Percentiles rank a stretch among this genome's conserved stretches.
These are phyloP conservation scores for Bipolaris gigantea DNA, from an alignment of 2,329 filamentous ascomycete species.

Conservation along the genomic window DNA sequence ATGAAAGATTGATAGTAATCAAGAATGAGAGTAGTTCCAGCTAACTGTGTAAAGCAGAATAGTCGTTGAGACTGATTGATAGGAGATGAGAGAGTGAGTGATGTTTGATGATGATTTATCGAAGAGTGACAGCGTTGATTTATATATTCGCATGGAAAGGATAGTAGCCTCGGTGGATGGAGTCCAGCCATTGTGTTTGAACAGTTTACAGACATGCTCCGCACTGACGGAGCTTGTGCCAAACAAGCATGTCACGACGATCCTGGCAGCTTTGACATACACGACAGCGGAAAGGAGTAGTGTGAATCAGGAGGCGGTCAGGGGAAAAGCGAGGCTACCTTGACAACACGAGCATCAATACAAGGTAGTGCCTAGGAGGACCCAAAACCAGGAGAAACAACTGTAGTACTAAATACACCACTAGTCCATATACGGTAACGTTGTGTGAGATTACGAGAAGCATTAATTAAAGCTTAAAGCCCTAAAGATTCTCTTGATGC, in stretches of 20 bases:
- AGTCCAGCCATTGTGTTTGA: not conserved
- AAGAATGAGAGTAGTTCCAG: not conserved
- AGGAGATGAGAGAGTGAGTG: not conserved
- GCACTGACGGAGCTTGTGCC: not conserved
- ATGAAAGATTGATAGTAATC: not conserved
- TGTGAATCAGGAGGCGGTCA: not conserved
- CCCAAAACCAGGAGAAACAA: not conserved
- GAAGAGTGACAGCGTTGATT: not conserved
- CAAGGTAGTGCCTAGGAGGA: not conserved
- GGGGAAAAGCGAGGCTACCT: not conserved
- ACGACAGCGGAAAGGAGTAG: not conserved
- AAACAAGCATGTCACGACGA: not conserved
- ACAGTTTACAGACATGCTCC: not conserved
- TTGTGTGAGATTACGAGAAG: not conserved
- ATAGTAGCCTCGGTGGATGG: not conserved
- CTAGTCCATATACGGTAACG: not conserved
- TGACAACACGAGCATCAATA: not conserved
- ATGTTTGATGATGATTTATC: not conserved
- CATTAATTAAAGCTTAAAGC: not conserved
- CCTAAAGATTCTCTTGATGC: not conserved
- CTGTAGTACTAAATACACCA: not conserved
- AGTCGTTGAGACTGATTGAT: not conserved
- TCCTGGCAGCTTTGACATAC: not conserved
- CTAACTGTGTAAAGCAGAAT: not conserved
- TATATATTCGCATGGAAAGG: not conserved